A percentile compares a stretch with the other conserved stretches of the same genome.
phyloP scores from a whole-genome alignment of 208 protist genomes.

The Wallacemonas collosoma region DNA sequence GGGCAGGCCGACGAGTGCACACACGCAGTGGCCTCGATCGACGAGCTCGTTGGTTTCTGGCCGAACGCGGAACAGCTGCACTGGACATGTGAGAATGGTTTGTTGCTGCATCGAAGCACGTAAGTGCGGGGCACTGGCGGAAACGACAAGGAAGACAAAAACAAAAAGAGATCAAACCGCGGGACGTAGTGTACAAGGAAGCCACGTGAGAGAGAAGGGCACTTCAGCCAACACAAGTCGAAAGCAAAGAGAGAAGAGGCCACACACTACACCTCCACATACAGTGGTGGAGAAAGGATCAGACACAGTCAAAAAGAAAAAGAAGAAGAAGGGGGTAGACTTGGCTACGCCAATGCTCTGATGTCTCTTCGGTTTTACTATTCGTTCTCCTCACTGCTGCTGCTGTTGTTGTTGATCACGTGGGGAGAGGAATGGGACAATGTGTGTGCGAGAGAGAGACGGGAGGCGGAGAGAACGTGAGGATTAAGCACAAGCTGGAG shows the following conservation, averaged over 20 bases:
- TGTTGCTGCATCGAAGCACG: constrained; percentile 55
- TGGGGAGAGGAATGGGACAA: too few relatives aligned
- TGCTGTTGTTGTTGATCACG: background rate
- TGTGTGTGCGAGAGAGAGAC: too few relatives aligned
- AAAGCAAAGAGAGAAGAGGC: too few relatives aligned
- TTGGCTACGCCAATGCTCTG: background rate
- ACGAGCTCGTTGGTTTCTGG: constrained; percentile 39
- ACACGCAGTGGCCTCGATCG: constrained; percentile 63
- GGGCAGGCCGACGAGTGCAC: constrained; percentile 62
- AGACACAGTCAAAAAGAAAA: background rate
- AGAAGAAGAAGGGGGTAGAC: constrained; percentile 12
- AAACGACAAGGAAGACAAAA: constrained; percentile 2
- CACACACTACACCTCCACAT: too few relatives aligned
- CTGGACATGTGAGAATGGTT: constrained; percentile 57
- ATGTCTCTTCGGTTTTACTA: background rate
- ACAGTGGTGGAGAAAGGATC: too few relatives aligned
- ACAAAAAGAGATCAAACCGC: constrained; percentile 1
- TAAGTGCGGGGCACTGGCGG: background rate
- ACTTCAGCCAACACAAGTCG: too few relatives aligned
- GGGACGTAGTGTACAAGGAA: background rate
- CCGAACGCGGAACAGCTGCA: constrained; percentile 49
- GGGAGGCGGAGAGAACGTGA: too few relatives aligned
- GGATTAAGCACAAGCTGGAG: too few relatives aligned
- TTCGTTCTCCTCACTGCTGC: background rate
- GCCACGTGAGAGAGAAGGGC: too few relatives aligned